Evolutionary conservation across 2,329 filamentous ascomycete genomes (phyloP), one percentile per base, ranked within the genome.

Genomic region (Knufia petricola): DNA sequence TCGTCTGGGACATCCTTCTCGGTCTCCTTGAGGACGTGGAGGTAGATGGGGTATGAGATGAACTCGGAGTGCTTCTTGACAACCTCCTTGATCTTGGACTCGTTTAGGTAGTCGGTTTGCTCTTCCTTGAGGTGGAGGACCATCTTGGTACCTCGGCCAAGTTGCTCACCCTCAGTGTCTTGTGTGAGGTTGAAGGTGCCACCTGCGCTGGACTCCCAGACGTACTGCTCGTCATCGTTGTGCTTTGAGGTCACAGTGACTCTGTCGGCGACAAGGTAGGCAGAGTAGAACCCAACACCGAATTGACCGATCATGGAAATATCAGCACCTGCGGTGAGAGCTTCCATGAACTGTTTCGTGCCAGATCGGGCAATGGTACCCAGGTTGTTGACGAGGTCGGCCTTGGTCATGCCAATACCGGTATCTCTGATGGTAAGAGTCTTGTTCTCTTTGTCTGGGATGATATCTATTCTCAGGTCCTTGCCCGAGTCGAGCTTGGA

Each of bases 21-120:
- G 59, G 84, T 89, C 86, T 98, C 92, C 85, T 98, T 98, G 71
- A 85, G 74, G 66, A 98, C 89, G 77, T 98, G 92, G 61, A 98
- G 90, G 81, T 95, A 98, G 84, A 98, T 98, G 67, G 92, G 92
- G 81, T 98, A 98, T 45, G 92, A 96, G 78, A 98, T 98, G 81
- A 98, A 98, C 78, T 98, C 92, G 68, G 92, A 96, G 85, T 98
- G 92, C 87, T 98, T 98, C 88, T 96, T 96, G 79, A 98, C 89
- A 60, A 98, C 90, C 80, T 98, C 92, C 86, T 98, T 98, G 79
- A 98, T 85, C 81, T 90, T 92, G 79, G 79, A 79, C 85, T 98
- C 92, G 74, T 96, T 94, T 61, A 96, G 79, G 82, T 95, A 98
- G 72, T 96, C 92, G 59, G 77, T 78, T 80, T 98, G 92, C 82